phyloP scores from a whole-genome alignment of 2,329 filamentous ascomycete species.

The Rutstroemia sydowiana region DNA sequence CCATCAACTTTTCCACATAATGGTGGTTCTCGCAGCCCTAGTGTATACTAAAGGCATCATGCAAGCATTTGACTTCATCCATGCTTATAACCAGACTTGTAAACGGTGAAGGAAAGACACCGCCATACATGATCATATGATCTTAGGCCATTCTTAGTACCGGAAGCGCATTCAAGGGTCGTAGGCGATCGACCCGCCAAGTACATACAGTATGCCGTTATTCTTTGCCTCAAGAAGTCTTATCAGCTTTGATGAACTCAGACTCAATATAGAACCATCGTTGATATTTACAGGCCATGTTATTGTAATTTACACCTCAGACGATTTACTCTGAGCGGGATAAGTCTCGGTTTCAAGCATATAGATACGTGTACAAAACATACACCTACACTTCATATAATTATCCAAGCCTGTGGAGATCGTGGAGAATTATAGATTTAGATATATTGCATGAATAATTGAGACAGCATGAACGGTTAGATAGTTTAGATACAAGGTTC shows the following conservation, averaged over 20 bases:
- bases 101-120: background rate
- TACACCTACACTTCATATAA: background rate
- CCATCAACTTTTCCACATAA: slow-evolving; percentile 43
- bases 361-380: background rate
- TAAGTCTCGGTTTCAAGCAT: background rate
- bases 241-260: background rate
- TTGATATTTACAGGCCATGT: too few relatives aligned
- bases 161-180: background rate
- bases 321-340: background rate
- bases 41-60: slow-evolving; percentile 33
- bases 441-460: background rate
- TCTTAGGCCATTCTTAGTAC: background rate
- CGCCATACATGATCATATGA: background rate
- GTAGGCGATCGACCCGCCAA: too few relatives aligned
- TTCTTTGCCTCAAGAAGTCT: background rate
- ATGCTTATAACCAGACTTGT: slow-evolving; percentile 12
- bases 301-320: too few relatives aligned
- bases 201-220: too few relatives aligned
- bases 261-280: too few relatives aligned
- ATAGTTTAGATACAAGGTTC: background rate
- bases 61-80: slow-evolving; percentile 32
- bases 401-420: background rate
- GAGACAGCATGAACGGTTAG: background rate
- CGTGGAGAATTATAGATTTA: background rate
- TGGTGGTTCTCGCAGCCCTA: slow-evolving; percentile 37